Evolutionary conservation across 2,329 filamentous ascomycete genomes (phyloP).

Genomic region (Ophiostoma sp.): DNA sequence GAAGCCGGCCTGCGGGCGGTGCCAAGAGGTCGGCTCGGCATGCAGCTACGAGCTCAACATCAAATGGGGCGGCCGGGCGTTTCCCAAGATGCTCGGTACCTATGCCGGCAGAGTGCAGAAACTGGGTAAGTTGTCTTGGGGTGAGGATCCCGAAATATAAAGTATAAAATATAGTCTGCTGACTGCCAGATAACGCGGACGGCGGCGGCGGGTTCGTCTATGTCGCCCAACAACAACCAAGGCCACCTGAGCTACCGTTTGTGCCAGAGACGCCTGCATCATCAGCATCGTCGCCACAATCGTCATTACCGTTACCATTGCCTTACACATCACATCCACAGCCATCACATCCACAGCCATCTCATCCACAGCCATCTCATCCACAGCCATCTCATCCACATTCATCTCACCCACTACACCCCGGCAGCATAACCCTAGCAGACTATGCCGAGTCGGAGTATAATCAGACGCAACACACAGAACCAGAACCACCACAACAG

Average conservation of each 20-base stretch:
- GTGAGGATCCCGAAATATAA: neutral
- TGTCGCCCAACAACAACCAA: conserved; percentile 6
- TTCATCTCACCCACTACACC: neutral
- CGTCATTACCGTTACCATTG: neutral
- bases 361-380: neutral
- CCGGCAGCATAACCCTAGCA: neutral
- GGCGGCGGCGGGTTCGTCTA: conserved; percentile 17
- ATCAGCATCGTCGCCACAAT: neutral
- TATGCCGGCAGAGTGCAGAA: conserved; percentile 20
- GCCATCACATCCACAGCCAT: neutral
- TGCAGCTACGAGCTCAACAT: conserved; percentile 33
- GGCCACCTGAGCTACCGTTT: neutral
- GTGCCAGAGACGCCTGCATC: neutral
- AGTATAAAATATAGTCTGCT: neutral
- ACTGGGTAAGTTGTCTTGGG: conserved; percentile 5
- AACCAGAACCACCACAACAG: neutral
- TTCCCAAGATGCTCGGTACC: conserved; percentile 21
- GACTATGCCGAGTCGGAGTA: neutral
- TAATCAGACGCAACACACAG: neutral
- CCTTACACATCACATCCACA: neutral
- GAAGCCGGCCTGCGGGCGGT: conserved; percentile 47
- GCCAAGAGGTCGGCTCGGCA: conserved; percentile 43
- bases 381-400: neutral
- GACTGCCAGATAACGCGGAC: neutral
- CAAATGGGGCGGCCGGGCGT: conserved; percentile 24